A percentile compares a stretch with the other conserved stretches of the same genome.
phyloP scores from a whole-genome alignment of 306 rosid genomes.

The Cucumis melo region DNA sequence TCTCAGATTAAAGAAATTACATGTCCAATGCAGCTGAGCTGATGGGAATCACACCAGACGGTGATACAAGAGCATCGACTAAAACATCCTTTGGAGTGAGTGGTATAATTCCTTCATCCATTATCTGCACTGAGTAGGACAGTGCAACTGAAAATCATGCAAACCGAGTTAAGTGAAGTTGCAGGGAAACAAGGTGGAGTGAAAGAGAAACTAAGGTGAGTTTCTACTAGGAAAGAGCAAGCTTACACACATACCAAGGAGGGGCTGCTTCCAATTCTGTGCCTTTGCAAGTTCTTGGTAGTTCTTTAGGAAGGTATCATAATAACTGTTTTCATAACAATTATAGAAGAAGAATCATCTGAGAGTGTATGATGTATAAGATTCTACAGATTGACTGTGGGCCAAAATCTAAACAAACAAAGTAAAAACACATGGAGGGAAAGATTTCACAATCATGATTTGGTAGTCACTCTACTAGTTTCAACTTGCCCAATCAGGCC shows the following conservation, averaged over 20 bases:
- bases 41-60: conserved; percentile 71
- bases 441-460: background rate
- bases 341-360: background rate
- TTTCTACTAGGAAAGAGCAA: background rate
- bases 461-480: background rate
- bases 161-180: background rate
- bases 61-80: conserved; percentile 72
- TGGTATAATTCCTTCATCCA: conserved; percentile 64
- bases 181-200: background rate
- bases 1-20: conserved; percentile 19
- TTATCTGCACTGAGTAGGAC: conserved; percentile 69
- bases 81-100: conserved; percentile 49
- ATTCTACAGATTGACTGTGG: background rate
- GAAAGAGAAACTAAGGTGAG: background rate
- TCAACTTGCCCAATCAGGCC: background rate
- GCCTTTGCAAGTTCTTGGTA: conserved; percentile 64
- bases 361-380: background rate
- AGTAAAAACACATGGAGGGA: background rate
- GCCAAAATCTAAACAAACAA: background rate
- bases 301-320: conserved; percentile 70
- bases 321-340: conserved; percentile 33
- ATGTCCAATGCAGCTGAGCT: conserved; percentile 52
- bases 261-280: conserved; percentile 73
- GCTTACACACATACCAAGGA: conserved; percentile 43
- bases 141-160: conserved; percentile 52